Evolutionary conservation across 768 basidiomycete genomes (phyloP).

Genomic region (Neoboletus brunneissimus): DNA sequence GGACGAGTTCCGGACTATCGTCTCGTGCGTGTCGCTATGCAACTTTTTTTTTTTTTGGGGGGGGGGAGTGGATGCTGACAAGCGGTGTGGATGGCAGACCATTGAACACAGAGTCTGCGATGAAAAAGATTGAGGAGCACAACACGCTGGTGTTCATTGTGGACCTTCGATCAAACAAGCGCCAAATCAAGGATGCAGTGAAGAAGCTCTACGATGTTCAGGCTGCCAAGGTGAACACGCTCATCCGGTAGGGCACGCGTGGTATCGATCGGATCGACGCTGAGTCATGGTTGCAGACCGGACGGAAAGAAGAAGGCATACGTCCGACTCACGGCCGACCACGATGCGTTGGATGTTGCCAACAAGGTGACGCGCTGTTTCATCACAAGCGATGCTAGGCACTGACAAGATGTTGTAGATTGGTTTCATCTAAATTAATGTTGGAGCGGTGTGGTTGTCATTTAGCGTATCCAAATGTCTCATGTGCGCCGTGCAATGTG

Average conservation of each 20-base stretch:
- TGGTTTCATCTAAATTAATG: constrained; percentile 76
- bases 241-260: constrained; percentile 73
- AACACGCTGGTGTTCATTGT: constrained; percentile 99
- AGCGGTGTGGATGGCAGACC: constrained; percentile 46
- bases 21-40: constrained; percentile 57
- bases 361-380: constrained; percentile 70
- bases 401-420: constrained; percentile 49
- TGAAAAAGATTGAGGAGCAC: constrained; percentile 99
- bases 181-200: constrained; percentile 98
- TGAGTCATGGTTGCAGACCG: constrained; percentile 51
- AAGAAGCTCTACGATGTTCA: constrained; percentile 99
- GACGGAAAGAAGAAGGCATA: constrained; percentile 99
- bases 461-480: constrained; percentile 1
- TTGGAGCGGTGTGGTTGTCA: background rate
- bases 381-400: background rate
- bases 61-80: background rate
- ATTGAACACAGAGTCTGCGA: constrained; percentile 93
- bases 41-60: background rate
- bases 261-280: background rate
- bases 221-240: constrained; percentile 94
- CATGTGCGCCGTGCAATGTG: constrained; percentile 9
- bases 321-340: constrained; percentile 91
- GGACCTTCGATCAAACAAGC: constrained; percentile 93
- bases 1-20: constrained; percentile 95
- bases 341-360: constrained; percentile 94